A percentile compares a stretch with the other conserved stretches of the same genome.
These are phyloP conservation scores for Xylariaceae sp. DNA, from an alignment of 2,329 filamentous ascomycete genomes.

Conservation along the genomic window DNA sequence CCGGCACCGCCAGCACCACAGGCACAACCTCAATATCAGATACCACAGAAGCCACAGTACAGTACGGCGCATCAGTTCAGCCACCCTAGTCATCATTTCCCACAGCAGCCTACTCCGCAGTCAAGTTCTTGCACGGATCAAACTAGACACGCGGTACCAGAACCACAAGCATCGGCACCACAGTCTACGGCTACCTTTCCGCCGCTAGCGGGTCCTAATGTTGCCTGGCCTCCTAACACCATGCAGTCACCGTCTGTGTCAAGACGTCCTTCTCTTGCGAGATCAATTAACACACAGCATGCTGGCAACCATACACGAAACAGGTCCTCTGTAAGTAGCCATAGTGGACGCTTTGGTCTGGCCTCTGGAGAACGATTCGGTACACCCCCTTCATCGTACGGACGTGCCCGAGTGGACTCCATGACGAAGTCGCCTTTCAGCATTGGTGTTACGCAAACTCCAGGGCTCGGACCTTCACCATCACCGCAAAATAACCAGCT, in stretches of 20 bases:
- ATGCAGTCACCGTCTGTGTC: conserved; percentile 15
- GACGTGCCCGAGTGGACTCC: conserved; percentile 28
- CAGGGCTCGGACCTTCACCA: conserved; percentile 31
- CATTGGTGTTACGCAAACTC: conserved; percentile 32
- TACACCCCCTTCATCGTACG: conserved; percentile 33
- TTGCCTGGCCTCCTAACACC: not conserved
- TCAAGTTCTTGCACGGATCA: not conserved
- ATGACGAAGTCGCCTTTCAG: conserved; percentile 33
- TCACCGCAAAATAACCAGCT: conserved; percentile 33
- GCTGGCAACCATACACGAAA: conserved; percentile 27
- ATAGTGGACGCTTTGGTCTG: conserved; percentile 26
- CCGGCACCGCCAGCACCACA: conserved; percentile 4
- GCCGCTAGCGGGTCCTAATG: conserved; percentile 3
- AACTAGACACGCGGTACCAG: not conserved
- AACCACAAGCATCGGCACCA: conserved; percentile 2
- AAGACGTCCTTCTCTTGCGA: conserved; percentile 20
- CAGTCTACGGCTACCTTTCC: conserved; percentile 1
- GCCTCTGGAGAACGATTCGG: conserved; percentile 32
- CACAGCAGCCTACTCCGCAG: conserved; percentile 11
- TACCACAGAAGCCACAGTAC: conserved; percentile 5
- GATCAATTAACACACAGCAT: conserved; percentile 19
- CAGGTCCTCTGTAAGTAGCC: conserved; percentile 27
- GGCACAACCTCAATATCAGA: conserved; percentile 6
- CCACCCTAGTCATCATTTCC: conserved; percentile 3
- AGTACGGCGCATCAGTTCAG: not conserved